Evolutionary conservation across 2,329 filamentous ascomycete genomes (phyloP), one percentile per base, ranked within the genome.

Genomic region (Phyllachora maydis): DNA sequence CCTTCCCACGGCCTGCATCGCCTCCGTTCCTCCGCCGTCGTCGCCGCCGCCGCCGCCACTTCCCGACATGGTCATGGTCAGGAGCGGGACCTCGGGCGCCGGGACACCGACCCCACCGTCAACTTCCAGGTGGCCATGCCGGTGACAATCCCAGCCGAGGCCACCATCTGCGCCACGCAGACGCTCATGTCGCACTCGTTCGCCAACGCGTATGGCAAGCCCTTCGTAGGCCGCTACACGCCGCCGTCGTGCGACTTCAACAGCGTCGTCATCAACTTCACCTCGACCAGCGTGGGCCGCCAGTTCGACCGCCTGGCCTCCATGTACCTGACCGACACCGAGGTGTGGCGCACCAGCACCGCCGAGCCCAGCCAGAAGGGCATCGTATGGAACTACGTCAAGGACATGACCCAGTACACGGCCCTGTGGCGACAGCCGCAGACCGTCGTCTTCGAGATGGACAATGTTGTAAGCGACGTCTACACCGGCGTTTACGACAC

Each of bases 341-440:
- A 76, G 40, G 53, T 76, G 1, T 74, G 66, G 42, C 53, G 70
- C 10, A 73, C 68, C 4, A 73, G 65, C 9, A 76, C 70, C 3
- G 66, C 69, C 4, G 70, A 76, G 39, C 70, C 70, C 4, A 72
- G 63, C 0, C 31, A 20, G 14, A 26, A 40, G 2, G 69, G 69
- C 3, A 73, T 76, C 23, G 42, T 53, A 11, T 74, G 64, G 61
- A 64, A 56, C 1, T 74, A 72, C 30, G 43, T 62, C 19, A 76
- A 74, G 40, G 68, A 76, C 30, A 64, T 75, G 59, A 65, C 64
- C 4, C 54, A 56, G 27, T 72, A 62, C 32, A 46, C 64, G 17
- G 45, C 57, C 8, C 41, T 75, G 12, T 69, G 70, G 53, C 59
- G 56, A 25, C 39, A 53, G 13, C 49, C 55, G 2, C 67, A 73